Conservation (phyloP, 306 rosid genomes). For the Clitoria ternatea region DNA sequence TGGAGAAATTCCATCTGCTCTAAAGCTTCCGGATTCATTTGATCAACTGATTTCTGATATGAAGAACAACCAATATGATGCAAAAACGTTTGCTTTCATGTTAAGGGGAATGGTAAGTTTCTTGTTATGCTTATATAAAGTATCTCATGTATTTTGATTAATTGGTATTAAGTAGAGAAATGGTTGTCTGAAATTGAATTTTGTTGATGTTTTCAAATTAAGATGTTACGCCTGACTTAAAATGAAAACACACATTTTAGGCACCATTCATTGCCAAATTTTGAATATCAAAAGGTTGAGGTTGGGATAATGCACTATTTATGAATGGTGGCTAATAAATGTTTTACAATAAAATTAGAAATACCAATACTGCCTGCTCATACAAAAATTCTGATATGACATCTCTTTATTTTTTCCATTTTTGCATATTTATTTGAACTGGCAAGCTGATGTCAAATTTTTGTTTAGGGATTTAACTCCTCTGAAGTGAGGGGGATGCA, state of each 20-base stretch:
- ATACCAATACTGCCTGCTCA: neutral
- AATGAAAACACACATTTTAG: neutral
- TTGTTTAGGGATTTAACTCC: neutral
- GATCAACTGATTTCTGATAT: conserved; percentile 78
- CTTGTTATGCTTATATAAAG: neutral
- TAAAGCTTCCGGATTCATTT: conserved; percentile 81
- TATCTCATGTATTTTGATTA: neutral
- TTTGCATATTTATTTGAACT: neutral
- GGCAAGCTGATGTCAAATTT: neutral
- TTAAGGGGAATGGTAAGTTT: conserved; percentile 82
- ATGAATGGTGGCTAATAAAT: neutral
- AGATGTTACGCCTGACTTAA: neutral
- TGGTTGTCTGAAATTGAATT: conserved; percentile 20
- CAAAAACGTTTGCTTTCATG: conserved; percentile 70
- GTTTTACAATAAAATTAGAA: neutral
- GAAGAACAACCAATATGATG: conserved; percentile 80
- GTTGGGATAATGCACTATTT: neutral
- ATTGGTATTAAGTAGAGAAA: conserved; percentile 5
- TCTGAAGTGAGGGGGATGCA: neutral
- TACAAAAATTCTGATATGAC: neutral
- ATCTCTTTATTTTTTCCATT: neutral
- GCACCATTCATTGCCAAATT: neutral
- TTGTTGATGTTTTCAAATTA: neutral
- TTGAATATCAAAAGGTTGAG: conserved; percentile 13
- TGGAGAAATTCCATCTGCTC: conserved; percentile 62